A percentile compares a stretch with the other conserved stretches of the same genome.
These are phyloP conservation scores for Nepenthes gracilis DNA, from an alignment of 148 eudicot species.

Conservation along the genomic window DNA sequence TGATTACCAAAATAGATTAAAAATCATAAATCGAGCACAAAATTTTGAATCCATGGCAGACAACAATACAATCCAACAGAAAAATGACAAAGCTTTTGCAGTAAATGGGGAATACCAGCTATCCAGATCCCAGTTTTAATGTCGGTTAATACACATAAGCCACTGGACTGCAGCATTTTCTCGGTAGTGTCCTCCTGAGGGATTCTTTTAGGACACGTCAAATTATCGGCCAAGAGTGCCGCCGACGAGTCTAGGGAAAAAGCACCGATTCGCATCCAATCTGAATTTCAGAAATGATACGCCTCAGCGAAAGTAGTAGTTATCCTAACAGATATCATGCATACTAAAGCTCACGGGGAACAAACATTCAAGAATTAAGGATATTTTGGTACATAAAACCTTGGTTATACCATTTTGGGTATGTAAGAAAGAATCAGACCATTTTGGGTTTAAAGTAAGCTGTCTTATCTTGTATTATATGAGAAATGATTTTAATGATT, in stretches of 20 bases:
- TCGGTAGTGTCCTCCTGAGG: slow-evolving; percentile 21
- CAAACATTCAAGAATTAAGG: background rate
- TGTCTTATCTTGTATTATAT: background rate
- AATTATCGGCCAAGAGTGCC: slow-evolving; percentile 68
- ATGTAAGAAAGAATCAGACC: background rate
- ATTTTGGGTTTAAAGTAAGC: background rate
- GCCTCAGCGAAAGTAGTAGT: too few relatives aligned
- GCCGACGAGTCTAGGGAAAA: slow-evolving; percentile 54
- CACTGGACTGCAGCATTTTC: slow-evolving; percentile 35
- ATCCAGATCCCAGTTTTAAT: slow-evolving; percentile 91
- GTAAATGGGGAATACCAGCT: slow-evolving; percentile 44
- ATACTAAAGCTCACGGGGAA: background rate
- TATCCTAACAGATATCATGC: too few relatives aligned
- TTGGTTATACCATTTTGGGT: background rate
- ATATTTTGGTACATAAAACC: background rate
- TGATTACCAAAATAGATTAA: background rate
- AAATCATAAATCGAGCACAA: background rate
- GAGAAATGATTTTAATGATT: background rate
- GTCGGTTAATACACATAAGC: slow-evolving; percentile 54
- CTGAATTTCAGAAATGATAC: slow-evolving; percentile 16
- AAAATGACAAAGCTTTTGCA: background rate
- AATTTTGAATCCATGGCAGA: background rate
- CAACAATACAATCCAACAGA: background rate
- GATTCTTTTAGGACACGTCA: slow-evolving; percentile 32
- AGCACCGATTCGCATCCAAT: slow-evolving; percentile 92